Base-by-base conservation (phyloP, 495 filamentous ascomycete species). In the Aspergillus sclerotiicarbonarius region DNA sequence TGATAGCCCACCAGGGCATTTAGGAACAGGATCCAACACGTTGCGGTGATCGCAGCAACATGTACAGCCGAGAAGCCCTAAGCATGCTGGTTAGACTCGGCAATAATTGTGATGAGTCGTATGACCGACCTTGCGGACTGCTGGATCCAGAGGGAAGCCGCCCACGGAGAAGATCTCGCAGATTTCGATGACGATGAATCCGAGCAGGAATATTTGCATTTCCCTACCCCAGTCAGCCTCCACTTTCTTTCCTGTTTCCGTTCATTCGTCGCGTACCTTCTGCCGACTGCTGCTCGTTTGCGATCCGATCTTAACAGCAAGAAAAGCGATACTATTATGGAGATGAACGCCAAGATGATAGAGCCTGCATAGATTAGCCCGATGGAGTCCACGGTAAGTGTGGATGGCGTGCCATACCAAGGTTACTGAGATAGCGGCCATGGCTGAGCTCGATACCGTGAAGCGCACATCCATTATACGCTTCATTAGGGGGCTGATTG, bases 111-210 rank as follows among this genome's bases (percentile, higher is more conserved):
- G 25, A 45, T 20, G 9, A 33, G 49, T 56, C 8, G 47, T 31
- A 43, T 19, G 46, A 37, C 66, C 21, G 63, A 72, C 64, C 66
- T 76, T 78, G 63, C 90, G 85, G 48, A 90, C 90, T 41, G 70
- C 81, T 35, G 74, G 74, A 51, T 79, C 69, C 18, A 97, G 71
- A 7, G 91, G 91, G 68, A 99, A 92, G 49, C 87, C 88, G 56
- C 94, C 94, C 25, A 97, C 84, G 2, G 90, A 90, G 73, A 99
- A 96, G 63, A 99, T 96, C 68, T 99, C 94, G 70, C 91, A 95
- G 63, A 99, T 91, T 67, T 88, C 84, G 58, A 98, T 85, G 31
- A 99, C 75, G 45, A 96, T 89, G 66, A 91, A 99, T 37, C 89
- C 87, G 18, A 91, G 43, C 20, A 99, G 79, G 73, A 98, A 96